Conservation (phyloP, 73 alveolate genomes). For the Symbiodinium pilosum region DNA sequence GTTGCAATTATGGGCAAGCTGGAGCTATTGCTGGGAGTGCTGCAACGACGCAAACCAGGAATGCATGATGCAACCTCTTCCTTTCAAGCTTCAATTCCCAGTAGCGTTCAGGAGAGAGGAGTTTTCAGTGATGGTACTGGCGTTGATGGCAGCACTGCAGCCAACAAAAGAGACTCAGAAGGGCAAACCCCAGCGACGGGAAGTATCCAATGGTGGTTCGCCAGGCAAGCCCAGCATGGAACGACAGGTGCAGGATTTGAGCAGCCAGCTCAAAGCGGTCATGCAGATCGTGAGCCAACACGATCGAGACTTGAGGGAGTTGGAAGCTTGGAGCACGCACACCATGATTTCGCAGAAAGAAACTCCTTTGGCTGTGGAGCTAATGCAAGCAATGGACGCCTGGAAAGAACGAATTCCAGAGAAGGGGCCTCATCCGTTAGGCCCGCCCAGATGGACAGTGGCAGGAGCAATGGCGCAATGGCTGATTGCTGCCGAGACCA, state of each 20-base stretch:
- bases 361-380: neutral
- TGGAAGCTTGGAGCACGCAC: slow-evolving; percentile 50
- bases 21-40: slow-evolving; percentile 25
- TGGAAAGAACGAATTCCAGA: slow-evolving; percentile 21
- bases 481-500: neutral
- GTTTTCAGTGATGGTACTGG: neutral
- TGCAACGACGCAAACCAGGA: slow-evolving; percentile 8
- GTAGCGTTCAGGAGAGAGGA: too few relatives aligned
- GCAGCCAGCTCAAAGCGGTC: neutral
- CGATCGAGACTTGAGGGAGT: slow-evolving; percentile 67
- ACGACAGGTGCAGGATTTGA: slow-evolving; percentile 10
- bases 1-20: slow-evolving; percentile 27
- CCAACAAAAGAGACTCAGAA: neutral
- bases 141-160: neutral
- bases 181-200: neutral
- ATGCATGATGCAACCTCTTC: neutral
- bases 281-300: slow-evolving; percentile 27
- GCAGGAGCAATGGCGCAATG: neutral
- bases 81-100: neutral
- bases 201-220: neutral
- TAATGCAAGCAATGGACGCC: slow-evolving; percentile 22
- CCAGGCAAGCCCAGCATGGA: slow-evolving; percentile 15
- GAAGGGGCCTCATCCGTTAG: slow-evolving; percentile 12
- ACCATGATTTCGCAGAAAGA: slow-evolving; percentile 36
- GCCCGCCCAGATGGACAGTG: slow-evolving; percentile 45